phyloP scores from a whole-genome alignment of 257 asterid genomes.

The Solanum sejunctum region DNA sequence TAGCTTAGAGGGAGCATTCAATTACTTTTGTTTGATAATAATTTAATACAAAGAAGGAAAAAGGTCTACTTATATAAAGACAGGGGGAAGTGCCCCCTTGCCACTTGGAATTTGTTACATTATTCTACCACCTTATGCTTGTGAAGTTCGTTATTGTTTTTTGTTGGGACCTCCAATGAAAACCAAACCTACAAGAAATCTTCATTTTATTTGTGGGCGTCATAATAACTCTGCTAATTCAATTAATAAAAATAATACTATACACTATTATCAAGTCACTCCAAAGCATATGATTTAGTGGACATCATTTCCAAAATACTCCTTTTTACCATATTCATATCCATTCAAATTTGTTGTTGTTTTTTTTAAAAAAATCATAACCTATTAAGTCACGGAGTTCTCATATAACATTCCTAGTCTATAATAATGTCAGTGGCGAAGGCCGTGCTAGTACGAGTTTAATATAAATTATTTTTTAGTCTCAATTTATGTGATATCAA shows the following conservation, averaged over 20 bases:
- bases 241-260: background rate
- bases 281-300: conserved; percentile 9
- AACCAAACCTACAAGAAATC: conserved; percentile 30
- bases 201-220: background rate
- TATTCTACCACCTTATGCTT: conserved; percentile 30
- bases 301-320: conserved; percentile 25
- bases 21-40: background rate
- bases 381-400: background rate
- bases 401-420: background rate
- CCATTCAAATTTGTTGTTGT: background rate
- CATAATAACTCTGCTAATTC: background rate
- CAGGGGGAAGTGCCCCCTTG: conserved; percentile 9
- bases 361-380: background rate
- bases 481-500: too few species aligned
- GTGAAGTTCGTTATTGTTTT: conserved; percentile 42
- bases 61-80: conserved; percentile 12
- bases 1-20: background rate
- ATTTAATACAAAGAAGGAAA: background rate
- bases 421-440: too few species aligned
- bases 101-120: conserved; percentile 28
- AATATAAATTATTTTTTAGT: too few species aligned
- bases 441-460: too few species aligned
- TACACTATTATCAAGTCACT: background rate
- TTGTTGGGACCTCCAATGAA: conserved; percentile 10
- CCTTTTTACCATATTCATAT: conserved; percentile 10